A percentile compares a stretch with the other conserved stretches of the same genome.
These are phyloP conservation scores for Bombardia bombarda DNA, from an alignment of 495 filamentous ascomycete genomes.

Conservation along the genomic window DNA sequence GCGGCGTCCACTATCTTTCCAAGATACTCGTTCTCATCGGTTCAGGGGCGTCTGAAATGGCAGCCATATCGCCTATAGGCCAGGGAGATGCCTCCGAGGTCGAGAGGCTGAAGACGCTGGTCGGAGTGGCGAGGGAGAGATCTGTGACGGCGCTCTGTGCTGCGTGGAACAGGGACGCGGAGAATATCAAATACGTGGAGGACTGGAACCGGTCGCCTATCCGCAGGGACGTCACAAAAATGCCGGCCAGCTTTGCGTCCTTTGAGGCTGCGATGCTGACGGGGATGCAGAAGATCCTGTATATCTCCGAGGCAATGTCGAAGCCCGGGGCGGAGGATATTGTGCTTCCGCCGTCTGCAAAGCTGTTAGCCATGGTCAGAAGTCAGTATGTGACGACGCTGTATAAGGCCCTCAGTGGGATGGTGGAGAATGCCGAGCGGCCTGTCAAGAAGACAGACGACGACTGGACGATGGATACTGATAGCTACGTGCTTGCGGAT, in stretches of 20 bases:
- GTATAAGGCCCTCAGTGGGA: conserved; percentile 84
- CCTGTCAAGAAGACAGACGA: conserved; percentile 50
- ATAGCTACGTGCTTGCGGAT: conserved; percentile 23
- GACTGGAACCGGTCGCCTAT: conserved; percentile 81
- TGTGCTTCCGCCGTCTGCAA: conserved; percentile 71
- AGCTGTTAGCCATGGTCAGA: conserved; percentile 77
- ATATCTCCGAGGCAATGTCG: conserved; percentile 72
- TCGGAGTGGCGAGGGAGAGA: conserved; percentile 74
- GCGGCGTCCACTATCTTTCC: conserved; percentile 76
- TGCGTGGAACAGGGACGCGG: conserved; percentile 82
- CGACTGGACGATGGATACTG: conserved; percentile 47
- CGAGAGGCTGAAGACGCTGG: conserved; percentile 62
- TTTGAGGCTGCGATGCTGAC: conserved; percentile 71
- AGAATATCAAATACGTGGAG: conserved; percentile 81
- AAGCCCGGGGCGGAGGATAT: conserved; percentile 64
- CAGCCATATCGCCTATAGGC: conserved; percentile 55
- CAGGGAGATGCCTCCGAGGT: conserved; percentile 47
- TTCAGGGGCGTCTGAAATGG: conserved; percentile 80
- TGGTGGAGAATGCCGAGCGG: conserved; percentile 91
- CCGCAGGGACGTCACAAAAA: conserved; percentile 74
- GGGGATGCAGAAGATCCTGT: conserved; percentile 90
- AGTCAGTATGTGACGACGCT: conserved; percentile 82
- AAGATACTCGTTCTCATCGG: conserved; percentile 75
- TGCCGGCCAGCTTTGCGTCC: conserved; percentile 73
- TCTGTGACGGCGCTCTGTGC: conserved; percentile 70